Evolutionary conservation across 1,284 basidiomycete genomes (phyloP), one percentile per base, ranked within the genome.

Genomic region (Heliocybe sulcata): DNA sequence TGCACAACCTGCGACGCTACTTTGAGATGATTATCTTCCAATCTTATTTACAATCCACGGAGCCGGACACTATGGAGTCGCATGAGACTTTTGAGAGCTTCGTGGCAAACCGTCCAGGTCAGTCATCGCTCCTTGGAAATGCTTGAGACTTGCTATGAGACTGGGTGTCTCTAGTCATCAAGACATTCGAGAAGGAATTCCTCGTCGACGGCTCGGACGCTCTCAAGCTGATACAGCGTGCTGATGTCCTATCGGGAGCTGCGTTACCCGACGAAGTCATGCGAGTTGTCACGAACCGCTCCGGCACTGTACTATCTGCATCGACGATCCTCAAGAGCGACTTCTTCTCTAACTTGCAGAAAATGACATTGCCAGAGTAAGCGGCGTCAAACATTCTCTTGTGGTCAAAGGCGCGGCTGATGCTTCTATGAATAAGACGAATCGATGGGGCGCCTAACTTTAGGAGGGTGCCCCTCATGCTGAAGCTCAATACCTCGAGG

Each of bases 321-420:
- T 93, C 88, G 12, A 96, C 94, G 0, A 98, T 99, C 64, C 77
- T 99, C 65, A 99, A 99, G 75, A 95, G 92, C 55, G 95, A 98
- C 70, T 95, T 98, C 75, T 98, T 98, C 80, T 86, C 85, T 1
- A 93, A 93, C 61, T 67, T 98, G 51, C 95, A 98, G 72, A 97
- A 97, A 74, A 92, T 96, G 85, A 90, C 90, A 11, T 73, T 98
- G 2, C 90, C 92, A 0, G 95, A 97, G 87, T 94, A 61, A 54
- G 87, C 16, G 4, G 3, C 75, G 8, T 23, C 20, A 3, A n/a
- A n/a, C n/a, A n/a, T n/a, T n/a, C n/a, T n/a, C n/a, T n/a, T n/a
- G n/a, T n/a, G n/a, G n/a, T n/a, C n/a, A n/a, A n/a, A n/a, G n/a
- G n/a, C n/a, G n/a, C n/a, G n/a, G n/a, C n/a, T n/a, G n/a, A n/a